phyloP scores from a whole-genome alignment of 225 moss, liverwort and hornwort species.

The Pseudoscleropodium purum region DNA sequence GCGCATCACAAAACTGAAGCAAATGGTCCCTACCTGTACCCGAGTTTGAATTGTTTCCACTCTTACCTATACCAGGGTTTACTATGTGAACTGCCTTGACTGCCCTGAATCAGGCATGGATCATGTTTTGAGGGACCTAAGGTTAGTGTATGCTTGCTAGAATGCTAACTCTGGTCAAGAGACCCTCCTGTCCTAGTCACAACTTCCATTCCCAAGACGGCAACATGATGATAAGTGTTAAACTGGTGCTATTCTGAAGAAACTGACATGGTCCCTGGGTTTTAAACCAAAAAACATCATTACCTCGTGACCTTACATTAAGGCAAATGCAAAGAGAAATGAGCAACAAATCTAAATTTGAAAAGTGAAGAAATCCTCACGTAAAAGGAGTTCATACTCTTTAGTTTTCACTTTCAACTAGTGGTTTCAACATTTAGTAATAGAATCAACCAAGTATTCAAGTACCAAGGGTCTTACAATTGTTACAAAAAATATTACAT shows the following conservation, averaged over 20 bases:
- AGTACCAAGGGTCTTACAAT: too few species aligned
- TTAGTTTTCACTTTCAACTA: neutral
- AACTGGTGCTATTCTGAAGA: neutral
- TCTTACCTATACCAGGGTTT: neutral
- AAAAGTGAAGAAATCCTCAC: neutral
- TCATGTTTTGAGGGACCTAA: neutral
- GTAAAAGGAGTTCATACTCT: neutral
- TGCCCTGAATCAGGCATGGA: neutral
- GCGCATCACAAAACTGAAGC: neutral
- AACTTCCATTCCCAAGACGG: neutral
- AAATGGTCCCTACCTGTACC: neutral
- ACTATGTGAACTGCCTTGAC: neutral
- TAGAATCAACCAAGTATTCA: neutral
- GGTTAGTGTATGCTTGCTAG: neutral
- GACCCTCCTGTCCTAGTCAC: neutral
- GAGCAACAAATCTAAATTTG: neutral
- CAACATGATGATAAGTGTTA: too few species aligned
- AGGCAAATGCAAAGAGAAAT: neutral
- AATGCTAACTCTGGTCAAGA: neutral
- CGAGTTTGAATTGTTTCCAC: neutral
- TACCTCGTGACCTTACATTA: neutral
- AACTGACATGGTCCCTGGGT: neutral
- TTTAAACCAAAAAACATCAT: too few species aligned
- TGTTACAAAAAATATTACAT: too few species aligned
- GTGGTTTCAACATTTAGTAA: neutral